Evolutionary conservation across 192 early-diverging fungal genomes (phyloP), one percentile per base, ranked within the genome.

Genomic region (Podochytrium sp.): DNA sequence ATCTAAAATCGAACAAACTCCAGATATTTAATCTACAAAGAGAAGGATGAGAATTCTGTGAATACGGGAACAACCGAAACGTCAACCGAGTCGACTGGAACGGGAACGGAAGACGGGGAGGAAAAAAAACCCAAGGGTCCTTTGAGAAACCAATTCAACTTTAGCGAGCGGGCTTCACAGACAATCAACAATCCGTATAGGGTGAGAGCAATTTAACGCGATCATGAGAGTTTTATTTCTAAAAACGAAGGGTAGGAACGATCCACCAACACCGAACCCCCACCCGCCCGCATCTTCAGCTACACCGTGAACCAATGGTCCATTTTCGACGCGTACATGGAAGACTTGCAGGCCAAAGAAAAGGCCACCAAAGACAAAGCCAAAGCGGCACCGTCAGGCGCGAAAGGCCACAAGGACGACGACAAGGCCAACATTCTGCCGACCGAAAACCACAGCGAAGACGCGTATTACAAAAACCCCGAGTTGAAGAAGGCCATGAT

Each of bases 61-160:
- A 65, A 53, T 30, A 43, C 53, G 33, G 40, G 40, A 0, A 30
- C 78, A 25, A 59, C 62, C 37, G 80, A 73, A 33, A 70, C 63
- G 20, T 61, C 64, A 1, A 68, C 73, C 14, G 70, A 51, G 32
- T 63, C 77, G 16, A 39, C 77, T 37, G 58, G 58, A 51, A 76
- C 77, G 1, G 70, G 25, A 23, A 68, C 70, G 34, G 76, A 71
- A 4, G 67, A 71, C 23, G 61, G 35, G 23, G 62, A 81, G 23
- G 78, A 88, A 29, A 84, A 84, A 73, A 80, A 80, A 43, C 75
- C 53, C 29, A 85, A 83, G 43, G 74, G 62, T 5, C 84, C 79
- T 4, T 57, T 82, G 64, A 71, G 83, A 64, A 89, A 89, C 69
- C 86, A 86, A 75, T 89, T 89, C 77, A 89, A 88, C 73, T 89